Evolutionary conservation across 208 protist species (phyloP).

Genomic region (Trypanosoma lewisi): DNA sequence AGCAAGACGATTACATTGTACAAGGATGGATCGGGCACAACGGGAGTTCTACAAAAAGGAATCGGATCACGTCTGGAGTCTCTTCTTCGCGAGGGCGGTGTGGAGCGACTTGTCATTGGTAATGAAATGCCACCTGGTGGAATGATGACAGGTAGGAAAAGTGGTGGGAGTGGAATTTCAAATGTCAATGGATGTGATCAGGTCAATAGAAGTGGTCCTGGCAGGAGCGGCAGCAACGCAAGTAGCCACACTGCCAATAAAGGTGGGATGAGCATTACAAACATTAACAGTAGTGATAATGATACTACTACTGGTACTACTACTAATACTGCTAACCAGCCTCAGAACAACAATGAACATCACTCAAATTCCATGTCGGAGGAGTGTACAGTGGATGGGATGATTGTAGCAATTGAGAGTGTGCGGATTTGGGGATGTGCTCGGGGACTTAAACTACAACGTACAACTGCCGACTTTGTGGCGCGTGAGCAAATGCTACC

Average conservation of each 20-base stretch:
- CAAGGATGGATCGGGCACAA: conserved; percentile 38
- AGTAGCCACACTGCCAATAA: neutral
- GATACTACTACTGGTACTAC: neutral
- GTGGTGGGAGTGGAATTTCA: neutral
- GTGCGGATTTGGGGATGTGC: conserved; percentile 42
- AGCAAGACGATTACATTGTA: conserved; percentile 33
- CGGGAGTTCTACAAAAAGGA: conserved; percentile 20
- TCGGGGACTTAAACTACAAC: conserved; percentile 27
- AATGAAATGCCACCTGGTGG: neutral
- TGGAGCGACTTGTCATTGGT: conserved; percentile 18
- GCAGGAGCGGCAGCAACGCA: neutral
- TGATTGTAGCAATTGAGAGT: conserved; percentile 38
- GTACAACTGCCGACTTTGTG: conserved; percentile 39
- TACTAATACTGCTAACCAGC: too few relatives aligned
- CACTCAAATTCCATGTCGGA: too few relatives aligned
- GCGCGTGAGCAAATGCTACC: conserved; percentile 39
- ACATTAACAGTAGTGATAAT: neutral
- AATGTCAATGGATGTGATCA: neutral
- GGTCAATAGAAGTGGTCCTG: neutral
- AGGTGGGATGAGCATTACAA: neutral
- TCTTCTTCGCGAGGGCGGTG: conserved; percentile 12
- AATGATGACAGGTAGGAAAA: conserved; percentile 3
- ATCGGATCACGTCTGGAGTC: conserved; percentile 16
- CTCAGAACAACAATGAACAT: neutral
- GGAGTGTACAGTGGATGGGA: neutral